Evolutionary conservation across 2,329 filamentous ascomycete genomes (phyloP).

Genomic region (Hypoxylon sp.): DNA sequence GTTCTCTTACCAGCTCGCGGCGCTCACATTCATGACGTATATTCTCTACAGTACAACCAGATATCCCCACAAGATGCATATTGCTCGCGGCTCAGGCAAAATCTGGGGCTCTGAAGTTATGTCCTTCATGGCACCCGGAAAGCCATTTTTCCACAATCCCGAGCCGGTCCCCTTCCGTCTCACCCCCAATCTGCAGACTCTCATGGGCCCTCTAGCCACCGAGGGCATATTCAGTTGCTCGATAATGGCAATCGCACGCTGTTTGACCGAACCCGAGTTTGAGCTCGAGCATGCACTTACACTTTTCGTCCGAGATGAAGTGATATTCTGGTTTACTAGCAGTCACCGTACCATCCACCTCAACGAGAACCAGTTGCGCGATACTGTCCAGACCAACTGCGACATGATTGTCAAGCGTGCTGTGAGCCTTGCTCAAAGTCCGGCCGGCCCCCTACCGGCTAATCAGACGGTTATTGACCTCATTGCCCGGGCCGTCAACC

Average conservation of each 20-base stretch:
- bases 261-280: slow-evolving; percentile 87
- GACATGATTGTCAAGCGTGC: slow-evolving; percentile 94
- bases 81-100: slow-evolving; percentile 88
- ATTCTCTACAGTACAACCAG: slow-evolving; percentile 97
- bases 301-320: slow-evolving; percentile 96
- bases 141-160: slow-evolving; percentile 93
- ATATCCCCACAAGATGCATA: slow-evolving; percentile 95
- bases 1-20: slow-evolving; percentile 95
- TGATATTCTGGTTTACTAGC: slow-evolving; percentile 95
- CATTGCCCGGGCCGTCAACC: slow-evolving; percentile 93
- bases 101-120: slow-evolving; percentile 97
- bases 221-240: slow-evolving; percentile 97
- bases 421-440: slow-evolving; percentile 83
- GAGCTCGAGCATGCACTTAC: slow-evolving; percentile 96
- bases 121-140: slow-evolving; percentile 85
- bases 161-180: slow-evolving; percentile 98
- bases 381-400: slow-evolving; percentile 87
- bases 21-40: slow-evolving; percentile 98
- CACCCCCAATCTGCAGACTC: slow-evolving; percentile 93
- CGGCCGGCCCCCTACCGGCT: slow-evolving; percentile 86
- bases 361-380: slow-evolving; percentile 78
- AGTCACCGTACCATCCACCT: slow-evolving; percentile 74
- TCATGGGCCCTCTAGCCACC: slow-evolving; percentile 95
- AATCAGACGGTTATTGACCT: slow-evolving; percentile 98
- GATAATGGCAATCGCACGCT: slow-evolving; percentile 96